Conservation (phyloP, 2,329 filamentous ascomycete species). For the Scedosporium aurantiacum region DNA sequence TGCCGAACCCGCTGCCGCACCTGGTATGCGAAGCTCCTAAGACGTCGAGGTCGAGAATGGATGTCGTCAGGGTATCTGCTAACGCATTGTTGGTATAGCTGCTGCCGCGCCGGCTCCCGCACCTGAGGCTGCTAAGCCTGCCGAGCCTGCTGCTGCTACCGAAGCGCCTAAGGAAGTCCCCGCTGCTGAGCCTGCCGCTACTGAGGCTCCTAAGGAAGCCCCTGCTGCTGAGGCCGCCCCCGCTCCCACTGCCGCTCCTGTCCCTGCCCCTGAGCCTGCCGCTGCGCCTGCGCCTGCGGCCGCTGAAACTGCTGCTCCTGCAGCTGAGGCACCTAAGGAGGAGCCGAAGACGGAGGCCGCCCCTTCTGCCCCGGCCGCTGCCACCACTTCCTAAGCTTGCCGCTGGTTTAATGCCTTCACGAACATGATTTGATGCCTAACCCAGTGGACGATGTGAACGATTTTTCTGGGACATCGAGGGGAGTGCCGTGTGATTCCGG, state of each 20-base stretch:
- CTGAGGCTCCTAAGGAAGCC: slow-evolving; percentile 13
- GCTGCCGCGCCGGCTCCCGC: neutral
- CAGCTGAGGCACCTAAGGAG: slow-evolving; percentile 13
- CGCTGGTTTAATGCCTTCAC: neutral
- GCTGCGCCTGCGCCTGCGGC: slow-evolving; percentile 7
- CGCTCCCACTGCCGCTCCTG: slow-evolving; percentile 6
- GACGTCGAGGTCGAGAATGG: neutral
- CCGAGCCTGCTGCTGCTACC: slow-evolving; percentile 15
- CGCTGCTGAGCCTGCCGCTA: slow-evolving; percentile 13
- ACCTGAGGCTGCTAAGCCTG: slow-evolving; percentile 4
- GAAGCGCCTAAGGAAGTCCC: slow-evolving; percentile 16
- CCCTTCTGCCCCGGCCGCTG: slow-evolving; percentile 12
- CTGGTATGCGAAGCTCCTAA: neutral
- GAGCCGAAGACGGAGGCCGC: slow-evolving; percentile 13
- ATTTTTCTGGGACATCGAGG: neutral
- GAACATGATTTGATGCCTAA: neutral
- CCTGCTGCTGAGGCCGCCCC: slow-evolving; percentile 11
- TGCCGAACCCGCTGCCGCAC: slow-evolving; percentile 13
- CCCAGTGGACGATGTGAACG: neutral
- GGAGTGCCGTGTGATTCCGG: neutral
- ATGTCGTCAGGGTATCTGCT: neutral
- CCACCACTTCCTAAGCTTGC: slow-evolving; percentile 1
- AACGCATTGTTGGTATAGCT: no score
- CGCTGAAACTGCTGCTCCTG: slow-evolving; percentile 7
- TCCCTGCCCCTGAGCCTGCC: slow-evolving; percentile 1